phyloP scores from a whole-genome alignment of 1,139 yeast species.

The Candida tetrigidarum region DNA sequence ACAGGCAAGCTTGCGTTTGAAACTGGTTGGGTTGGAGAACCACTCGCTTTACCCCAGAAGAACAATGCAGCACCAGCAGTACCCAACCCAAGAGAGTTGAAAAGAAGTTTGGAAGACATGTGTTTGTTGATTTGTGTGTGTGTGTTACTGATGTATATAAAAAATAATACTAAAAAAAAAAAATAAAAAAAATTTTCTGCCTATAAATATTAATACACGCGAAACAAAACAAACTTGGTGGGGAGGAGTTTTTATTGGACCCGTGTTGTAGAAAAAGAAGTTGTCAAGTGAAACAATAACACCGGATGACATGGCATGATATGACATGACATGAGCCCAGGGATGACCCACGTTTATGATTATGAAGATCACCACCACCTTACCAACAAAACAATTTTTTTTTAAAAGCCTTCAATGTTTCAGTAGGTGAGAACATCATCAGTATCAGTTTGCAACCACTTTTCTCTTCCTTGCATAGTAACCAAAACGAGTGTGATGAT shows the following conservation, averaged over 20 bases:
- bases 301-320: too few species aligned
- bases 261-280: background rate
- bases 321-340: too few species aligned
- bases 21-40: slow-evolving; percentile 18
- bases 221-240: slow-evolving; percentile 6
- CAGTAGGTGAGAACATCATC: too few species aligned
- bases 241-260: slow-evolving; percentile 1
- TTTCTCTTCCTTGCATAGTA: background rate
- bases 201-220: background rate
- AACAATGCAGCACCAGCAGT: slow-evolving; percentile 43
- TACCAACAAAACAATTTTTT: too few species aligned
- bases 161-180: too few species aligned
- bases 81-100: slow-evolving; percentile 39
- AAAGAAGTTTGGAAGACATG: slow-evolving; percentile 35
- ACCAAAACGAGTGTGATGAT: slow-evolving; percentile 4
- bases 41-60: slow-evolving; percentile 44
- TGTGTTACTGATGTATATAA: too few species aligned
- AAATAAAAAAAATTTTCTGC: slow-evolving; percentile 4
- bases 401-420: too few species aligned
- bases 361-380: background rate
- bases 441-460: slow-evolving; percentile 4
- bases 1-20: slow-evolving; percentile 17
- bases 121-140: background rate
- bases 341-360: background rate
- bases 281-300: background rate